A percentile compares a stretch with the other conserved stretches of the same genome.
These are phyloP conservation scores for Colletotrichum camelliae DNA, from an alignment of 2,329 filamentous ascomycete genomes.

Conservation along the genomic window DNA sequence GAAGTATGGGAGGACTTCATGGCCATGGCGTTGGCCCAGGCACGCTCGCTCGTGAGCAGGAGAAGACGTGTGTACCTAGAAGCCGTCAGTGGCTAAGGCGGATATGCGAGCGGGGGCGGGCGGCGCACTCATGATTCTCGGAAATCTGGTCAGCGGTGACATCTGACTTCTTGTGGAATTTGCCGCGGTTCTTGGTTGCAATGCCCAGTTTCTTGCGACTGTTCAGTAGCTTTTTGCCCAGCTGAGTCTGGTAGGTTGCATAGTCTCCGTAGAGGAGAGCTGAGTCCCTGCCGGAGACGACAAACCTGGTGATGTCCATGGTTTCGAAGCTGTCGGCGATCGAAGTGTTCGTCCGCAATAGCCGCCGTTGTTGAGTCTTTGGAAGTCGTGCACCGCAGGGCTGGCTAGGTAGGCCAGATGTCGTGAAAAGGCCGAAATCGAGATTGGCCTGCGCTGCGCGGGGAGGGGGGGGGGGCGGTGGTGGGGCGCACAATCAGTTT, in stretches of 20 bases:
- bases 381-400: neutral
- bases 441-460: conserved; percentile 11
- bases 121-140: conserved; percentile 72
- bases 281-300: conserved; percentile 80
- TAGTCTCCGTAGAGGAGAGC: conserved; percentile 90
- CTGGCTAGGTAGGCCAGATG: neutral
- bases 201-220: conserved; percentile 85
- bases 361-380: neutral
- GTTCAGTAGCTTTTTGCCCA: conserved; percentile 82
- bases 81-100: conserved; percentile 20
- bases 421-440: neutral
- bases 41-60: conserved; percentile 85
- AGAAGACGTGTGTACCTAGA: conserved; percentile 77
- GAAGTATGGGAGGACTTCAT: conserved; percentile 85
- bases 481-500: conserved; percentile 10
- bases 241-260: conserved; percentile 79
- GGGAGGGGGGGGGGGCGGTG: neutral
- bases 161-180: conserved; percentile 75
- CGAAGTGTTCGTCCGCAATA: neutral
- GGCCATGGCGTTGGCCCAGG: conserved; percentile 95
- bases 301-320: conserved; percentile 91
- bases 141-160: conserved; percentile 79
- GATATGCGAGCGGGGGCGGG: neutral
- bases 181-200: conserved; percentile 83
- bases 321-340: neutral